Evolutionary conservation across 139 green algal genomes (phyloP), one percentile per base, ranked within the genome.

Genomic region (Spirogloea muscicola): DNA sequence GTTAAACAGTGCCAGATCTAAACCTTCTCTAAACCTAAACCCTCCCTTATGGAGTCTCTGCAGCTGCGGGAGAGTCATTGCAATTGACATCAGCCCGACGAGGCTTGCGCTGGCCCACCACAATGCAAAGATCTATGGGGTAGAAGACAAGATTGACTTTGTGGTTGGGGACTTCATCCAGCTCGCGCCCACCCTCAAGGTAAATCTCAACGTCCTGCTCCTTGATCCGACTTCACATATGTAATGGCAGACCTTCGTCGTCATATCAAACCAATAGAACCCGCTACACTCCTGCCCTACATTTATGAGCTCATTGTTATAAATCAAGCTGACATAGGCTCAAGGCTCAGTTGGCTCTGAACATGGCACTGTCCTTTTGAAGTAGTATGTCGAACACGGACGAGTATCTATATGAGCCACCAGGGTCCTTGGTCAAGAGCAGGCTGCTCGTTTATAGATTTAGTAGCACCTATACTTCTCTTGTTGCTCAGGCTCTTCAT

Each of bases 51-150:
- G 46, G 46, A 55, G 21, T 21, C 46, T 55, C 21, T 39, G 37
- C 34, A 83, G 77, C 25, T 83, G 81, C 1, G 34, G 61, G 41
- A 51, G 71, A 2, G 88, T 94, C 0, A 82, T 93, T 1, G 91
- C 85, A 0, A 80, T 95, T 21, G 91, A 96, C 70, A 86, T 90
- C 25, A 83, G 77, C 39, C 31, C 68, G 1, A 46, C 48, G 9
- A 82, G 87, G 18, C 58, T 91, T 37, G 73, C 65, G 33, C 85
- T 92, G 62, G 85, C 88, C 1, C 57, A 36, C 1, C 84, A 91
- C 74, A 96, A 96, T 58, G 88, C 91, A 1, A 16, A 21, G 10
- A 62, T 94, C 25, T 95, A 95, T 43, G 86, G 84, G 1, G 80
- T 95, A 7, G 42, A 42, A 0, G 42, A 87, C 72, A 65, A 69